Base-by-base conservation (phyloP, 1,139 yeast genomes). In the Saccharomyces hybrid region DNA sequence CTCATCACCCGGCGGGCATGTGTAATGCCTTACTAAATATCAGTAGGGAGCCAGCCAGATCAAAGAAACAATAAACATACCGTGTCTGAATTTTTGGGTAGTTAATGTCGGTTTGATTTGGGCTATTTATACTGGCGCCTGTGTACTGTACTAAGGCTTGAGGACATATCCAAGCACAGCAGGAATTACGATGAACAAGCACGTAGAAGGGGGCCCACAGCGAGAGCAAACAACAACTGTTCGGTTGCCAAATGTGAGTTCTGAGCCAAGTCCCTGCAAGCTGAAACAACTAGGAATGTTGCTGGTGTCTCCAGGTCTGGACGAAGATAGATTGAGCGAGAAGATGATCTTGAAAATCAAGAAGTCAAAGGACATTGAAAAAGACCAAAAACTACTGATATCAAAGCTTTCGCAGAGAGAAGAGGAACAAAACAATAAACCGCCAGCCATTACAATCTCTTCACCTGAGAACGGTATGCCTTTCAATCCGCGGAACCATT, bases 261-360 rank as follows among this genome's bases (percentile, higher is more conserved):
- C 23, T 19, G 23, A 19, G 23, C 23, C 23, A 19, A 19, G 3
- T 19, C 23, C 23, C 23, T 19, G 23, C 23, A 19, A 19, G 23
- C 3, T 19, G 4, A 38, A 38, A 6, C 44, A 16, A 16, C 44
- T 38, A 38, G 68, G 68, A 19, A 58, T 73, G 50, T 69, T 73
- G 57, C 73, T 76, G 57, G 73, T 72, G n/a, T 72, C 76, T 16
- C 75, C 76, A 7, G 75, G 74, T 7, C 60, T 74, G 44, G 71
- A 74, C 9, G 64, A 68, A 6, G 62, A 60, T 48, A 62, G 64
- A 34, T 60, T 72, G 60, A 68, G 67, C 50, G 62, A 64, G 42
- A 68, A 66, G 57, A 67, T 67, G 65, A 58, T 68, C 50, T 71
- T 64, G 47, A 72, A 72, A 2, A 62, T 72, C 42, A 58, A 69